Percentiles rank a stretch among this genome's conserved stretches.
These are phyloP conservation scores for Magnusiomyces starmeri DNA, from an alignment of 1,139 yeast genomes.

Conservation along the genomic window DNA sequence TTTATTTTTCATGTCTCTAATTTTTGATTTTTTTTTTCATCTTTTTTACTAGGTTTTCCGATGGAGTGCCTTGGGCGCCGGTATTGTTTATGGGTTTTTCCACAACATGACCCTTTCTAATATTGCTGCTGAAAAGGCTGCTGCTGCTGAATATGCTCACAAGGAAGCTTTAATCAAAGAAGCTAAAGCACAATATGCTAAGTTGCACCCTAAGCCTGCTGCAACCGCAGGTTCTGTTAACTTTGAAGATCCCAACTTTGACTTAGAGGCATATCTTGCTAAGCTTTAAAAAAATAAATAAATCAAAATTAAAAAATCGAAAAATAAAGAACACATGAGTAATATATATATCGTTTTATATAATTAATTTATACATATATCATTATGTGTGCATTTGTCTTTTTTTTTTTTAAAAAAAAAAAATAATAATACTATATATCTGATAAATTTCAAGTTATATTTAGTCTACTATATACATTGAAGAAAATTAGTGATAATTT, in stretches of 20 bases:
- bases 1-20: not conserved
- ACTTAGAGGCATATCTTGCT: conserved; percentile 47
- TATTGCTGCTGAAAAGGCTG: conserved; percentile 51
- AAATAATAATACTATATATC: not conserved
- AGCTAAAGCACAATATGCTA: conserved; percentile 85
- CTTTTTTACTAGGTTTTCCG: conserved; percentile 55
- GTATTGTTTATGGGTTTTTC: conserved; percentile 81
- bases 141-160: conserved; percentile 51
- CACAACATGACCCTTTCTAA: conserved; percentile 68
- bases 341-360: not conserved
- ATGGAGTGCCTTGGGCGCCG: conserved; percentile 87
- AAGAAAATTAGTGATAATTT: conserved; percentile 6
- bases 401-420: conserved; percentile 3
- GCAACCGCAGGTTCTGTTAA: conserved; percentile 39
- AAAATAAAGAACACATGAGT: not conserved
- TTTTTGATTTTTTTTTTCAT: no score
- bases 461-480: conserved; percentile 8
- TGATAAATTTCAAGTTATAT: not conserved
- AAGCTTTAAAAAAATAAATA: conserved; percentile 14
- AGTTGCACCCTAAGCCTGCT: conserved; percentile 47
- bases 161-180: conserved; percentile 73
- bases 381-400: no score
- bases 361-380: not conserved
- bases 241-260: conserved; percentile 87
- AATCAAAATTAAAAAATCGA: not conserved